Conservation (phyloP, 2,329 filamentous ascomycete species). For the Pseudogymnoascus sp. region DNA sequence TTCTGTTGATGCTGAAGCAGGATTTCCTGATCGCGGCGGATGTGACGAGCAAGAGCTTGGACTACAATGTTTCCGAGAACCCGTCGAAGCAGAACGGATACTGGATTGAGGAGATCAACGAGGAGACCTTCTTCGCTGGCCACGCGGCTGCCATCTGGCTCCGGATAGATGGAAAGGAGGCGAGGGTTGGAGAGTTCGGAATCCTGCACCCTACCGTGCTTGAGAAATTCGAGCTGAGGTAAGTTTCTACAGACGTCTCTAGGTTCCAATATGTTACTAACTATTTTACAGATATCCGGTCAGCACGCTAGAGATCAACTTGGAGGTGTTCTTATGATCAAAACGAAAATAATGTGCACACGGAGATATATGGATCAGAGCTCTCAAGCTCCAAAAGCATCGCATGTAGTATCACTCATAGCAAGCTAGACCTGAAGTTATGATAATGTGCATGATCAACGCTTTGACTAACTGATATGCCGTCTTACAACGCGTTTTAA, state of each 20-base stretch:
- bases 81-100: constrained; percentile 62
- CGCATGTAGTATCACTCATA: constrained; percentile 8
- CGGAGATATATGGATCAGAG: constrained; percentile 6
- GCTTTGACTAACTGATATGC: neutral
- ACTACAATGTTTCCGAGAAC: constrained; percentile 45
- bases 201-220: constrained; percentile 89
- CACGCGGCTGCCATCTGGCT: constrained; percentile 81
- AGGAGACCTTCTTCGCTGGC: constrained; percentile 84
- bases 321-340: constrained; percentile 74
- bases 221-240: constrained; percentile 86
- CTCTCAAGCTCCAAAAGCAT: constrained; percentile 7
- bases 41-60: constrained; percentile 39
- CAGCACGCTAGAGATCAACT: constrained; percentile 87
- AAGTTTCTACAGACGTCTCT: constrained; percentile 24
- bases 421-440: constrained; percentile 1
- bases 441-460: constrained; percentile 6
- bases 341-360: constrained; percentile 3
- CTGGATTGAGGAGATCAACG: constrained; percentile 89
- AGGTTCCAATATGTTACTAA: constrained; percentile 13
- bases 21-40: constrained; percentile 69
- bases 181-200: constrained; percentile 80
- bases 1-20: constrained; percentile 85
- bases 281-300: constrained; percentile 62
- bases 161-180: constrained; percentile 62
- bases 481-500: neutral